These are phyloP conservation scores for Davidsoniella virescens DNA, from an alignment of 2,329 filamentous ascomycete genomes.

Conservation along the genomic window DNA sequence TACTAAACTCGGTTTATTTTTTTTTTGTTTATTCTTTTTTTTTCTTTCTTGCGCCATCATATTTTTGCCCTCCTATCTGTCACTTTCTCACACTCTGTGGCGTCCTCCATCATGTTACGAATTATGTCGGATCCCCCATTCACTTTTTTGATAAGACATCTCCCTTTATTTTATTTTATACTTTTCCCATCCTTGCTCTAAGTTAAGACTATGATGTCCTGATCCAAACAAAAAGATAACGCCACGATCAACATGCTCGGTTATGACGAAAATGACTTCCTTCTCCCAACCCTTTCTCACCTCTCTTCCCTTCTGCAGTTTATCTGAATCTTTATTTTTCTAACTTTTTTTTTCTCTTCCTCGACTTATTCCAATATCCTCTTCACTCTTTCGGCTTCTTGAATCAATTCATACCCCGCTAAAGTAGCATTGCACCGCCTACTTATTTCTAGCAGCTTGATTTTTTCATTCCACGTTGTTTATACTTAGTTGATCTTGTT, in stretches of 20 bases:
- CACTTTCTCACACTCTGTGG: neutral
- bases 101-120: slow-evolving; percentile 10
- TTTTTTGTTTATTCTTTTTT: neutral
- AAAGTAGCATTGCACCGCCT: too few species aligned
- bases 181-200: too few species aligned
- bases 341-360: neutral
- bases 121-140: slow-evolving; percentile 12
- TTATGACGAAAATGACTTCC: slow-evolving; percentile 4
- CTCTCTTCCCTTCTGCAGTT: too few species aligned
- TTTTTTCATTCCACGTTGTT: neutral
- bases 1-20: slow-evolving; percentile 9
- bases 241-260: slow-evolving; percentile 2
- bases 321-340: neutral
- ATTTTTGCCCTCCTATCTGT: neutral
- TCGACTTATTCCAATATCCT: too few species aligned
- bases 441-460: too few species aligned
- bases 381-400: too few species aligned
- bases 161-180: too few species aligned
- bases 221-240: neutral
- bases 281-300: neutral
- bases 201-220: too few species aligned
- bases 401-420: too few species aligned
- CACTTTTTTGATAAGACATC: too few species aligned
- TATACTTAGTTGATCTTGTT: neutral
- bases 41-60: neutral